Percentiles rank a stretch among this genome's conserved stretches.
phyloP scores from a whole-genome alignment of 2,329 filamentous ascomycete genomes.

The Bipolaris bicolor region DNA sequence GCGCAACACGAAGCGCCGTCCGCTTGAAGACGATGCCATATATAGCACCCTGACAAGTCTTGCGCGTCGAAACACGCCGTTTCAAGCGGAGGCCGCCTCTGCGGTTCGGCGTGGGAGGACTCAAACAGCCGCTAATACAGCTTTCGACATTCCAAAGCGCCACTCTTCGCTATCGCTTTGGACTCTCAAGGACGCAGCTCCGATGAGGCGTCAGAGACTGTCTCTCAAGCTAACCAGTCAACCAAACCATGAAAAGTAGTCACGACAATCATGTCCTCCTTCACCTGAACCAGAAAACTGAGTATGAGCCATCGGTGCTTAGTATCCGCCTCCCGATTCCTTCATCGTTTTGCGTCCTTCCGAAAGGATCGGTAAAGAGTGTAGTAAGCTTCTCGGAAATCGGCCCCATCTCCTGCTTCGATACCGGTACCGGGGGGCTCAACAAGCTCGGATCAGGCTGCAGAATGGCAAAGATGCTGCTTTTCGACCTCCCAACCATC shows the following conservation, averaged over 20 bases:
- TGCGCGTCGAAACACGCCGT: background rate
- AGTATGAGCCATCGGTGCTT: constrained; percentile 41
- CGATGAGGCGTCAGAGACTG: background rate
- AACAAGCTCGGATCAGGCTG: constrained; percentile 32
- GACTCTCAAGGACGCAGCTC: background rate
- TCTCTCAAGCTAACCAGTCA: background rate
- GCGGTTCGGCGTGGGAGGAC: background rate
- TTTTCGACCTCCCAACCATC: constrained; percentile 40
- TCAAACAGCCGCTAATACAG: background rate
- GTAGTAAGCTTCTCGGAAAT: constrained; percentile 44
- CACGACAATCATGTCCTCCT: background rate
- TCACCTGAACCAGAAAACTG: constrained; percentile 47
- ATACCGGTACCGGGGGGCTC: constrained; percentile 39
- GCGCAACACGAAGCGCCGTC: constrained; percentile 1
- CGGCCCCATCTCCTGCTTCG: constrained; percentile 42
- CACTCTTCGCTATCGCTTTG: background rate
- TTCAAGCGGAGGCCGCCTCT: background rate
- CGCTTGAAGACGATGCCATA: constrained; percentile 1
- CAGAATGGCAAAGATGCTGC: constrained; percentile 44
- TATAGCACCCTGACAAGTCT: constrained; percentile 9
- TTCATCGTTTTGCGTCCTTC: constrained; percentile 38
- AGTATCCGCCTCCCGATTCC: constrained; percentile 38
- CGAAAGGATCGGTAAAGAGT: constrained; percentile 46
- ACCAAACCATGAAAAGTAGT: background rate
- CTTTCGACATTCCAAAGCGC: background rate